Base-by-base conservation (phyloP, 1,284 basidiomycete genomes). In the Rhodotorula mucilaginosa region DNA sequence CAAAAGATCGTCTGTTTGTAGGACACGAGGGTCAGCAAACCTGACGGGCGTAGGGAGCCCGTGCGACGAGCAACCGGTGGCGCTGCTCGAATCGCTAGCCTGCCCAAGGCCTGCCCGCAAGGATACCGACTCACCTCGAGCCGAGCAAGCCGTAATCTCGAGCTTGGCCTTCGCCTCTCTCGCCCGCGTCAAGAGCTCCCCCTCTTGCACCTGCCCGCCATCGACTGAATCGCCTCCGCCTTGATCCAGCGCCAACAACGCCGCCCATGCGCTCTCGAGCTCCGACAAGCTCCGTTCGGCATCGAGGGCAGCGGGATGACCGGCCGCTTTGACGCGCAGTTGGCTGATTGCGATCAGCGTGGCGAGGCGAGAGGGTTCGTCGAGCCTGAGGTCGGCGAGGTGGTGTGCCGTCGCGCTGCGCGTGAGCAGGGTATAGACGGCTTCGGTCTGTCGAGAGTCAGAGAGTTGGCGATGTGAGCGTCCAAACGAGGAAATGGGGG, bases 241-340 rank as follows among this genome's bases (percentile, higher is more conserved):
- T 44, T 19, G 44, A 3, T 56, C 52, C 10, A 67, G 52, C 26
- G n/a, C 54, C 19, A 70, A 21, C 26, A 73, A 31, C 34, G 47
- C 54, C 19, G 34, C 47, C 71, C 68, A 70, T 12, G 13, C 58
- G 46, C n/a, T 57, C 31, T 70, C 71, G 6, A 74, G 26, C 29
- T 72, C 68, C 16, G 18, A 2, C 61, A 74, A n/a, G 2, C 71
- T 65, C 44, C 65, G 56, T 46, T 23, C 21, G 8, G 73, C 70
- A 12, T 71, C 73, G 12, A 29, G 58, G 1, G 8, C 12, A 13
- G 31, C 47, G 23, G 19, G 21, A 21, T 60, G 3, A 7, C 29
- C 54, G 52, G 65, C 47, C 29, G 61, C 59, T 4, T 61, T 58
- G 7, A 67, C 56, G 18, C 60, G 52, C 4, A 58, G 46, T 8